A percentile compares a stretch with the other conserved stretches of the same genome.
Evolutionary conservation across 805 yeast genomes (phyloP).

Genomic region (Starmerella roubikii): DNA sequence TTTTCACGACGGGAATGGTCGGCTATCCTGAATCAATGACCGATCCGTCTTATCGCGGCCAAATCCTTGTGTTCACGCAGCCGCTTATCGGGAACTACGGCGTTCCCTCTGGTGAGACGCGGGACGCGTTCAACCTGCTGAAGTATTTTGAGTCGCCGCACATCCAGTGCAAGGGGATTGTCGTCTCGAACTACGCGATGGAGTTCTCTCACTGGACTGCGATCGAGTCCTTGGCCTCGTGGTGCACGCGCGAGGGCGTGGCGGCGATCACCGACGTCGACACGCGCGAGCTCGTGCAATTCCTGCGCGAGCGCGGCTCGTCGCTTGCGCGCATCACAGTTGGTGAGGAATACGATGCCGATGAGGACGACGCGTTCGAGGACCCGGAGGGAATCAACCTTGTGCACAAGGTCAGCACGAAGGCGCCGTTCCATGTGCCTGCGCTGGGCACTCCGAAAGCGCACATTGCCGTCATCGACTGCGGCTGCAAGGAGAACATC

Average conservation of each 20-base stretch:
- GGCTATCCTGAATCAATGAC: slow-evolving; percentile 99
- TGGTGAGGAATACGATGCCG: slow-evolving; percentile 85
- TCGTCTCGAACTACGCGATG: slow-evolving; percentile 90
- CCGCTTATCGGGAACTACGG: slow-evolving; percentile 98
- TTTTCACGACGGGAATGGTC: slow-evolving; percentile 92
- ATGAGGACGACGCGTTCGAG: slow-evolving; percentile 75
- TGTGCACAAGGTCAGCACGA: slow-evolving; percentile 88
- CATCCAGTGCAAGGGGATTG: slow-evolving; percentile 89
- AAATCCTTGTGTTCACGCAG: slow-evolving; percentile 90
- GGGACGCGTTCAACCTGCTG: slow-evolving; percentile 73
- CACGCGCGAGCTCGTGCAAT: slow-evolving; percentile 86
- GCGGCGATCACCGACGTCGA: slow-evolving; percentile 96
- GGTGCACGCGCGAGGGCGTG: slow-evolving; percentile 95
- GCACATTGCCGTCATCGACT: slow-evolving; percentile 88
- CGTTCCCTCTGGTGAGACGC: slow-evolving; percentile 72
- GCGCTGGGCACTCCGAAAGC: slow-evolving; percentile 27
- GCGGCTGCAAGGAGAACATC: slow-evolving; percentile 97
- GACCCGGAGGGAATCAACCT: slow-evolving; percentile 85
- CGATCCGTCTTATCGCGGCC: slow-evolving; percentile 96
- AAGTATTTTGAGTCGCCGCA: slow-evolving; percentile 85
- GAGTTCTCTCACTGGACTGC: slow-evolving; percentile 99
- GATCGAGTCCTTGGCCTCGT: slow-evolving; percentile 81
- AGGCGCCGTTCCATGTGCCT: slow-evolving; percentile 75
- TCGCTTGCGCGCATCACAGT: slow-evolving; percentile 79
- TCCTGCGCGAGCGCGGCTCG: slow-evolving; percentile 91